Base-by-base conservation (phyloP, 2,329 filamentous ascomycete species). In the Penicillium freii region DNA sequence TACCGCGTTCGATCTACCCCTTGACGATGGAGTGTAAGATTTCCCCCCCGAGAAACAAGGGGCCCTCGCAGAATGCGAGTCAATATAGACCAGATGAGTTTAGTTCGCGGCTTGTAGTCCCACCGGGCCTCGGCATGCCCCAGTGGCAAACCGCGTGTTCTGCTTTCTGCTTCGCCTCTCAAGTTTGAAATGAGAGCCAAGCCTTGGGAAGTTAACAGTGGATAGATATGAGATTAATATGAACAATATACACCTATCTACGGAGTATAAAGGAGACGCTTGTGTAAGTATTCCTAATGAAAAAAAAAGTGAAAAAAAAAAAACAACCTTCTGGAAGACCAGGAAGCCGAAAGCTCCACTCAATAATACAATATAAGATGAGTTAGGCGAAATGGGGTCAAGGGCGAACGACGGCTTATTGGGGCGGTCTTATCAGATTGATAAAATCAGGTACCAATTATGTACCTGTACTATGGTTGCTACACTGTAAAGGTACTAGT, bases 381-480 rank as follows among this genome's bases (percentile, higher is more conserved):
- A 36, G 40, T 51, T 56, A 56, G 49, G 49, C 36, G 40, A 53
- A 56, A 53, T 47, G 29, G 43, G 38, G 34, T 21, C 42, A 53
- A 53, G 49, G 54, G 54, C 40, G 47, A 33, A 44, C 6, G 42
- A 44, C 40, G 47, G 31, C 40, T 45, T 49, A 9, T n/a, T 23
- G 39, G 54, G 36, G 49, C 7, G 13, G 21, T 56, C 49, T 56
- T 56, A 56, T 56, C 54, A 31, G 49, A 53, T 53, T 53, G 54
- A 56, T 56, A 53, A 56, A 13, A 23, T 47, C 17, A 27, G n/a
- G 54, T 56, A 56, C 40, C 50, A 8, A 2, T 3, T 5, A 10
- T 13, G 54, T 56, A 56, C 49, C 42, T n/a, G 5, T 34, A 29
- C 21, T 15, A n/a, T 47, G 29, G 36, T 19, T 21, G 6, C 13